Conservation (phyloP, 306 rosid species). For the Vachellia collinsii region DNA sequence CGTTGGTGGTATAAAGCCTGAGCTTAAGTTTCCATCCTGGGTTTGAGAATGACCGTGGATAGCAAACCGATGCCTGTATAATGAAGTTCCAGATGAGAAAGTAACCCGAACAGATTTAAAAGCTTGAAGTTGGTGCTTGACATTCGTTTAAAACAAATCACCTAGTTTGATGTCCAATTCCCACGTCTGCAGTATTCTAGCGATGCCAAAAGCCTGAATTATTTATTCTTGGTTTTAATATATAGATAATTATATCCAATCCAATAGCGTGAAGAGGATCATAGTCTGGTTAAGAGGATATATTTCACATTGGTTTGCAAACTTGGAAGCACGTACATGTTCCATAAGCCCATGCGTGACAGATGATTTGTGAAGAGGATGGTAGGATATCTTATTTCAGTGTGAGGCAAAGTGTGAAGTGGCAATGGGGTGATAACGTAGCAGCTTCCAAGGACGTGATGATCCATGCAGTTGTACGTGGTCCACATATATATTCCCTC, state of each 20-base stretch:
- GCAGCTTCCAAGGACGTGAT: conserved; percentile 1
- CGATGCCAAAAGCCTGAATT: background rate
- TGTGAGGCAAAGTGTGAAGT: conserved; percentile 31
- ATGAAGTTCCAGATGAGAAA: background rate
- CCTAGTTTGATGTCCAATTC: background rate
- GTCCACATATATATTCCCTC: conserved; percentile 28
- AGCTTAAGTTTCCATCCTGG: background rate
- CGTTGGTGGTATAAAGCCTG: conserved; percentile 8
- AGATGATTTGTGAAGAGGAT: background rate
- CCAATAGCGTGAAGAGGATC: background rate
- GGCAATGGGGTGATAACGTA: conserved; percentile 15
- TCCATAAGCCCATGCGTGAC: background rate
- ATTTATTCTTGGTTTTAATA: background rate
- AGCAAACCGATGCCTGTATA: background rate
- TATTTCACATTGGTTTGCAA: background rate
- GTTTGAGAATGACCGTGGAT: background rate
- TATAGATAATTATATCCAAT: background rate
- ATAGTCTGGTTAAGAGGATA: background rate
- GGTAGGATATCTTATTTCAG: conserved; percentile 30
- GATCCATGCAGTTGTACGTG: conserved; percentile 30
- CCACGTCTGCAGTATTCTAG: background rate
- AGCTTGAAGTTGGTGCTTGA: background rate
- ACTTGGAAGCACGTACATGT: background rate
- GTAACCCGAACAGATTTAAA: background rate
- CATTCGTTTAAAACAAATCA: background rate